Evolutionary conservation across 805 yeast genomes (phyloP), one percentile per base, ranked within the genome.

Genomic region (Torulaspora franciscae): DNA sequence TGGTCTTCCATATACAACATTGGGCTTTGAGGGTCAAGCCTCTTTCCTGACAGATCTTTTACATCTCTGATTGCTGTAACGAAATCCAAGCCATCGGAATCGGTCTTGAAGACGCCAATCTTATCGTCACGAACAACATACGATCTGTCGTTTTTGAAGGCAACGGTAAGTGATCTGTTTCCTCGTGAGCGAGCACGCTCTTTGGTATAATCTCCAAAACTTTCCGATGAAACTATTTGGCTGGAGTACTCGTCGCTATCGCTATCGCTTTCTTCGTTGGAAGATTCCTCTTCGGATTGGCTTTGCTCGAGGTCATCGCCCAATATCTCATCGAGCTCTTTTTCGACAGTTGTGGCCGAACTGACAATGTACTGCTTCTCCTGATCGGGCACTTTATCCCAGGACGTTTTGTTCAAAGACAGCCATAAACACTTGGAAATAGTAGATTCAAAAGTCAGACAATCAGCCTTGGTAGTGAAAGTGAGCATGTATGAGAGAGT

Each of bases 1-100:
- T 77, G 70, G 66, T 89, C 96, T 52, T 80, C 81, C 56, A 78
- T 77, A 58, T 87, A 95, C 38, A 89, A 70, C 90, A 88, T 79
- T 58, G 85, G 75, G 52, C 79, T 78, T 19, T 68, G 60, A 1
- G 95, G 95, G 9, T 65, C 70, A 41, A 80, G 66, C 15, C 43
- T 50, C 23, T 73, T 69, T 8, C 86, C 85, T 4, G 71, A 59
- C 9, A 78, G 66, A 22, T 74, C 71, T 23, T 74, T 60, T 26
- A 89, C 61, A 50, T 80, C 74, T 33, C 76, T 76, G 47, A 89
- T 84, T 0, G 95, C 77, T 4, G 95, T 79, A 15, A 76, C 67
- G 56, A 76, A 87, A 32, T 69, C 70, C 32, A 73, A 76, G 14
- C 72, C 73, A 24, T 62, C 60, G 11, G 69, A 73, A 28, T 73